Evolutionary conservation across 495 filamentous ascomycete species (phyloP).

Genomic region (Beverwykella pulmonaria): DNA sequence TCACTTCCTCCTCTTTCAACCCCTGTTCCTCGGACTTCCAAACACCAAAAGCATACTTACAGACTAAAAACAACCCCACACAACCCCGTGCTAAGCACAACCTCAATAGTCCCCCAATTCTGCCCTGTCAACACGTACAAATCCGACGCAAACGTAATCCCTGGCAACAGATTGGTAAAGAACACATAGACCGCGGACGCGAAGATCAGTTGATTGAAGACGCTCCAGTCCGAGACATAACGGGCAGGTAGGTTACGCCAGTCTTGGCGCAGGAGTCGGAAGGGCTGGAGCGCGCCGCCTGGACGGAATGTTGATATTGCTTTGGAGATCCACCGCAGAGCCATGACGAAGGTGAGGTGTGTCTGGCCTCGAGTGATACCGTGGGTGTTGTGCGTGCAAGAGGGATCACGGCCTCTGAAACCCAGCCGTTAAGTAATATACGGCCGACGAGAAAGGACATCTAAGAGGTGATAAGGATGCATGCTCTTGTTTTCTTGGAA

Average conservation of each 20-base stretch:
- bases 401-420: too few relatives aligned
- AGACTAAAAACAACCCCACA: constrained; percentile 68
- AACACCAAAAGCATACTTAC: constrained; percentile 49
- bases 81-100: constrained; percentile 71
- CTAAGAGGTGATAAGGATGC: too few relatives aligned
- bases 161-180: constrained; percentile 73
- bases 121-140: constrained; percentile 67
- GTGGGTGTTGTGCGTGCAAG: too few relatives aligned
- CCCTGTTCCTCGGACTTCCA: too few relatives aligned
- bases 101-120: constrained; percentile 71
- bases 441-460: too few relatives aligned
- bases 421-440: too few relatives aligned
- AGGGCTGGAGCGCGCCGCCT: constrained; percentile 48
- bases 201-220: constrained; percentile 71
- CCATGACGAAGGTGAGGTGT: too few relatives aligned
- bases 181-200: constrained; percentile 75
- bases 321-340: background rate
- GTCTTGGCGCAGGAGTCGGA: constrained; percentile 66
- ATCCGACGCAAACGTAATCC: constrained; percentile 74
- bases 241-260: constrained; percentile 56
- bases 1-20: background rate
- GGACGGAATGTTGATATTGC: background rate
- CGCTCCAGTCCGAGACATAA: constrained; percentile 67
- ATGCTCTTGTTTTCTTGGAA: too few relatives aligned
- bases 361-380: too few relatives aligned